Conservation (phyloP, 108 stramenopile genomes). For the Ochromonas danica region DNA sequence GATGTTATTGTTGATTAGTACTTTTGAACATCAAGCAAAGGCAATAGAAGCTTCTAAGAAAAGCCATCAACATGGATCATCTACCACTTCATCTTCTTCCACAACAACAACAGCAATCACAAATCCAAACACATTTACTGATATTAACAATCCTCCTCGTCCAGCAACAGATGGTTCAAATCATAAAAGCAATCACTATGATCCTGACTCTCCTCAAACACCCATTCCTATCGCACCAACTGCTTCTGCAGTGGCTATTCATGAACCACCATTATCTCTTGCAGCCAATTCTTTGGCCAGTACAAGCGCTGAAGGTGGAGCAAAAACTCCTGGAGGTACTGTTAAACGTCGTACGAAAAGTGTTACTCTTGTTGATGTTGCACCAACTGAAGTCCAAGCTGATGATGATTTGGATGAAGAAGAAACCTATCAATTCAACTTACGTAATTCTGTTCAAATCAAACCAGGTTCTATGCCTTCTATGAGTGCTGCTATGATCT, state of each 20-base stretch:
- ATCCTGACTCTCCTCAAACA: too few species aligned
- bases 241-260: too few species aligned
- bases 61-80: not conserved
- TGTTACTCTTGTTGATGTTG: too few species aligned
- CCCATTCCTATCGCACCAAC: too few species aligned
- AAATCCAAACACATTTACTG: not conserved
- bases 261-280: too few species aligned
- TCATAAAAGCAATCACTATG: too few species aligned
- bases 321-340: too few species aligned
- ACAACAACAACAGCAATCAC: not conserved
- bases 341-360: too few species aligned
- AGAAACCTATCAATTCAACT: not conserved
- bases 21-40: not conserved
- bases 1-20: not conserved
- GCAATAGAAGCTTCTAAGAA: not conserved
- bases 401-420: not conserved
- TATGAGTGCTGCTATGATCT: not conserved
- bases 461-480: not conserved
- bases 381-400: not conserved
- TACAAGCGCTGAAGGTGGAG: too few species aligned
- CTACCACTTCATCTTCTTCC: not conserved
- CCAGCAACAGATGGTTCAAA: not conserved
- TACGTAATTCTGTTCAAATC: not conserved
- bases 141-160: not conserved
- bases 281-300: too few species aligned